Percentiles rank a stretch among this genome's conserved stretches.
These are phyloP conservation scores for Coniferiporia sulphurascens DNA, from an alignment of 1,284 basidiomycete genomes.

Conservation along the genomic window DNA sequence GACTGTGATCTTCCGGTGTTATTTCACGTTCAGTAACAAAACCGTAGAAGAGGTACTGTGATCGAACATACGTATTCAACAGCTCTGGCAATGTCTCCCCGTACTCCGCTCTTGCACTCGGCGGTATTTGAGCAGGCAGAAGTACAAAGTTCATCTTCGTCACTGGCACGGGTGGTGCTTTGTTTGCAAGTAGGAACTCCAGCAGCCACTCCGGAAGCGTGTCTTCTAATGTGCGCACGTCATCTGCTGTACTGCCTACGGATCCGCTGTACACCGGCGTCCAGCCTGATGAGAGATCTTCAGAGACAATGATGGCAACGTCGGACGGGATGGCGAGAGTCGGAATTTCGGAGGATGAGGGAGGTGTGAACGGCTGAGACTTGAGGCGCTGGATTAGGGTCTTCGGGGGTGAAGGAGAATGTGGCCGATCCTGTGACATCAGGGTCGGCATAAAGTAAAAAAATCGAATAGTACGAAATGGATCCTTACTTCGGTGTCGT, in stretches of 20 bases:
- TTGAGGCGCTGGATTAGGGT: slow-evolving; percentile 65
- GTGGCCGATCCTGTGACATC: neutral
- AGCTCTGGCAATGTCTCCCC: slow-evolving; percentile 66
- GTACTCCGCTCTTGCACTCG: slow-evolving; percentile 38
- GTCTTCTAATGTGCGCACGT: slow-evolving; percentile 70
- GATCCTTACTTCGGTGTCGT: slow-evolving; percentile 25
- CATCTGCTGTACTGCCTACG: slow-evolving; percentile 57
- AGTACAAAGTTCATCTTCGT: slow-evolving; percentile 87
- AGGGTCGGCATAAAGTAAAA: neutral
- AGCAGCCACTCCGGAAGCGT: slow-evolving; percentile 84
- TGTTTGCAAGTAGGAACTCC: slow-evolving; percentile 79
- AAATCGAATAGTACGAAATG: neutral
- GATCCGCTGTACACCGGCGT: slow-evolving; percentile 75
- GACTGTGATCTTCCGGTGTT: slow-evolving; percentile 57
- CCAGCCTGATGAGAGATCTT: slow-evolving; percentile 80
- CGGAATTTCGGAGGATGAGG: slow-evolving; percentile 71
- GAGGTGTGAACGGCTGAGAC: slow-evolving; percentile 64
- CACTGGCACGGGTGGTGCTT: slow-evolving; percentile 42
- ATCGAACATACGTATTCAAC: slow-evolving; percentile 61
- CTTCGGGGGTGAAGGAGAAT: slow-evolving; percentile 28
- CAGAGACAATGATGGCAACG: slow-evolving; percentile 75
- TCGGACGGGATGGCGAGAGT: slow-evolving; percentile 55
- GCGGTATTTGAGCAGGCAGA: slow-evolving; percentile 58
- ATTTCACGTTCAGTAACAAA: slow-evolving; percentile 14
- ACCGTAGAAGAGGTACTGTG: slow-evolving; percentile 6